Conservation (phyloP, 2,329 filamentous ascomycete species). For the Nemania diffusa region DNA sequence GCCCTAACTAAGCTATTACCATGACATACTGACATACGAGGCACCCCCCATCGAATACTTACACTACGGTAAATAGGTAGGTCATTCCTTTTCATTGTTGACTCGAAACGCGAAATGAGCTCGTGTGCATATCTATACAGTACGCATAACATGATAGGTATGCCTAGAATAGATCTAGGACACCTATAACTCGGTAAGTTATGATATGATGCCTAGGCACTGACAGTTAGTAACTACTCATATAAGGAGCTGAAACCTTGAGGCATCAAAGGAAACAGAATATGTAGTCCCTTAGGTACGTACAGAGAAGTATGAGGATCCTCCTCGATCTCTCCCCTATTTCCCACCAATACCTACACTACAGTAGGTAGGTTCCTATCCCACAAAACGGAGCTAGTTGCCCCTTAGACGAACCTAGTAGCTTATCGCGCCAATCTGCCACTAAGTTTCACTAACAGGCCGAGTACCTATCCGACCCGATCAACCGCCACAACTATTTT, state of each 20-base stretch:
- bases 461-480: constrained; percentile 1
- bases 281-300: not conserved
- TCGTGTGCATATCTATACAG: not conserved
- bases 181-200: no score
- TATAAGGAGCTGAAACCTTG: not conserved
- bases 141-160: not conserved
- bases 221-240: no score
- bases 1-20: constrained; percentile 15
- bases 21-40: constrained; percentile 16
- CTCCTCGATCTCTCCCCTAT: constrained; percentile 1
- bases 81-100: not conserved
- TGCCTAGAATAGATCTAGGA: no score
- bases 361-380: not conserved
- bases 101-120: not conserved
- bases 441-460: not conserved
- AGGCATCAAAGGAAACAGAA: constrained; percentile 1
- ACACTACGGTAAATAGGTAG: not conserved
- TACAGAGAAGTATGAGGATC: not conserved
- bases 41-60: not conserved
- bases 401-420: constrained; percentile 3
- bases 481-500: not conserved
- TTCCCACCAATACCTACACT: not conserved
- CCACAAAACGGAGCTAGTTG: not conserved
- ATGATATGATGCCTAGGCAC: not conserved
- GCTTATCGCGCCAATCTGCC: constrained; percentile 1